A percentile compares a stretch with the other conserved stretches of the same genome.
Evolutionary conservation across 257 asterid species (phyloP).

Genomic region (Lycium barbarum): DNA sequence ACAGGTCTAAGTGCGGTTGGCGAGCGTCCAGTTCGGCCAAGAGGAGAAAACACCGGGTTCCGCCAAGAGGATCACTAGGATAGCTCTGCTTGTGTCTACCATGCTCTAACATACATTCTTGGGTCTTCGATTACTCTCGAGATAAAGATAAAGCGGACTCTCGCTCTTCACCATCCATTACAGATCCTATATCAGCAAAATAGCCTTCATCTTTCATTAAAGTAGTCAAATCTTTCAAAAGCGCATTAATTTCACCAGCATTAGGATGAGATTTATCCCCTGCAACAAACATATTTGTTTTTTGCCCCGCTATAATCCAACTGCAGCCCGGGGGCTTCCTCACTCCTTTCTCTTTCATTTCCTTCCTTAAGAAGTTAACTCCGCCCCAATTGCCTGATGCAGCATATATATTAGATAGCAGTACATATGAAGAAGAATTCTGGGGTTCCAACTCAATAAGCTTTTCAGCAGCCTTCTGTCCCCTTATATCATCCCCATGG

Average conservation of each 20-base stretch:
- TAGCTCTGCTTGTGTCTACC: not conserved
- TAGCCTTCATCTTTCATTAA: conserved; percentile 41
- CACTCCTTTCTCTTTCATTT: conserved; percentile 72
- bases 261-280: conserved; percentile 44
- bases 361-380: conserved; percentile 60
- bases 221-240: conserved; percentile 41
- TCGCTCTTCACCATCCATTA: conserved; percentile 25
- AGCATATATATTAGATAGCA: conserved; percentile 82
- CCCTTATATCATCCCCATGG: conserved; percentile 79
- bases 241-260: conserved; percentile 38
- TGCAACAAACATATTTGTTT: conserved; percentile 41
- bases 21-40: not conserved
- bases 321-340: conserved; percentile 70
- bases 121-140: not conserved
- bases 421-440: conserved; percentile 72
- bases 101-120: not conserved
- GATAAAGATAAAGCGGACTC: conserved; percentile 15
- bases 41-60: not conserved
- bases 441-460: conserved; percentile 76
- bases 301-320: conserved; percentile 48
- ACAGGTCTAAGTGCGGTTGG: not conserved
- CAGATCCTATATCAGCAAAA: conserved; percentile 29
- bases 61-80: not conserved
- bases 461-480: conserved; percentile 75
- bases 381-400: conserved; percentile 81